Conservation (phyloP, 305 asterid species). For the Caryopteris hybrid region DNA sequence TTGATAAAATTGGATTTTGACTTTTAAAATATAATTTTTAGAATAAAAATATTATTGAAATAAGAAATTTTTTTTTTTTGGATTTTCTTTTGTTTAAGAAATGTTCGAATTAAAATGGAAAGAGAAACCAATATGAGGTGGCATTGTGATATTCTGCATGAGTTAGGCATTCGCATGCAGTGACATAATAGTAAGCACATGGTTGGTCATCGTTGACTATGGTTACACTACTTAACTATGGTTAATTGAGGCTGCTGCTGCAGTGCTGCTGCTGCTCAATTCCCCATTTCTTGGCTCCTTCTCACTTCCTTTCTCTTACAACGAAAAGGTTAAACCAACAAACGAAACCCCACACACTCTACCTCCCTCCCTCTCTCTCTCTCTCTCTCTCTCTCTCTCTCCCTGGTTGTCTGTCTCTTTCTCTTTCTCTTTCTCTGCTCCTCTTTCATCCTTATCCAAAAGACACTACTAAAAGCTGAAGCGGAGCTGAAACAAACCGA, state of each 20-base stretch:
- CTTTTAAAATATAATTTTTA: too few relatives aligned
- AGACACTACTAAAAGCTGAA: neutral
- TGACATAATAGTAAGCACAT: neutral
- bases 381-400: neutral
- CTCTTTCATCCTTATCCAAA: slow-evolving; percentile 12
- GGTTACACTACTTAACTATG: neutral
- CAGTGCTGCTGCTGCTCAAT: neutral
- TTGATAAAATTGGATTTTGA: too few relatives aligned
- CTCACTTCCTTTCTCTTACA: slow-evolving; percentile 2
- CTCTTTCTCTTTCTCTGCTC: neutral
- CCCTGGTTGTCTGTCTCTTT: neutral
- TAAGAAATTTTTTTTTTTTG: too few relatives aligned
- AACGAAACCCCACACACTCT: neutral
- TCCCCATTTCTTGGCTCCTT: slow-evolving; percentile 22
- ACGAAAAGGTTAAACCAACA: neutral
- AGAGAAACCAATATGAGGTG: too few relatives aligned
- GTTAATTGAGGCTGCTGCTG: too few relatives aligned
- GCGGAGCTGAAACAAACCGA: neutral
- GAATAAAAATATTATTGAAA: too few relatives aligned
- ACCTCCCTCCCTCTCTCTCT: neutral
- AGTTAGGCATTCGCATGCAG: too few relatives aligned
- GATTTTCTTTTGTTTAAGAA: too few relatives aligned
- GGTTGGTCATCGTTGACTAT: neutral
- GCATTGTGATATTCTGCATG: too few relatives aligned
- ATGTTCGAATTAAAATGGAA: too few relatives aligned